Evolutionary conservation across 208 protist genomes (phyloP).

Genomic region (Kentomonas sorsogonicus): DNA sequence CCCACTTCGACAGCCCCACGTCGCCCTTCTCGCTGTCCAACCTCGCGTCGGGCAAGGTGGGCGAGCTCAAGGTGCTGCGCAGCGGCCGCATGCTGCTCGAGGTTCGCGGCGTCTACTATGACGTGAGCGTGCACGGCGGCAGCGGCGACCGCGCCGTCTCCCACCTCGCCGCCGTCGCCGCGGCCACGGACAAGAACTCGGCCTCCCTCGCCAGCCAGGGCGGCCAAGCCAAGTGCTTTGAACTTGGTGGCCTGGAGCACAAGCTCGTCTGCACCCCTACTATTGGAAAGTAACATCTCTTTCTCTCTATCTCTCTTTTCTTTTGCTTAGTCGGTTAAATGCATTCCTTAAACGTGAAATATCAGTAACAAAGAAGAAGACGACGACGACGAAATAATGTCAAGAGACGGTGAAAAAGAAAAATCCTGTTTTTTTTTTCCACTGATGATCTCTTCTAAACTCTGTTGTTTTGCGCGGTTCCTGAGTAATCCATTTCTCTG

Average conservation of each 20-base stretch:
- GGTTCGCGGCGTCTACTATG: slow-evolving; percentile 70
- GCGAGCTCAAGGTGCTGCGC: slow-evolving; percentile 69
- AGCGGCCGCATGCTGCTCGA: slow-evolving; percentile 80
- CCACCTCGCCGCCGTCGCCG: slow-evolving; percentile 31
- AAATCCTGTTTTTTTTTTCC: no score
- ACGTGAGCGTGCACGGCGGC: slow-evolving; percentile 51
- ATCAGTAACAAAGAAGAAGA: not conserved
- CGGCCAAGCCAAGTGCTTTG: slow-evolving; percentile 50
- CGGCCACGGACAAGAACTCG: slow-evolving; percentile 43
- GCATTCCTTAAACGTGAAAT: not conserved
- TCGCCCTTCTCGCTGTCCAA: slow-evolving; percentile 41
- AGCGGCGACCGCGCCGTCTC: slow-evolving; percentile 7
- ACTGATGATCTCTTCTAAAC: no score
- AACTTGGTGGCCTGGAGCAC: slow-evolving; percentile 56
- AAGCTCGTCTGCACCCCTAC: slow-evolving; percentile 78
- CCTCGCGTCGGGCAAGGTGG: slow-evolving; percentile 64
- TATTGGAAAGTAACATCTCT: slow-evolving; percentile 3
- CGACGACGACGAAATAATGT: no score
- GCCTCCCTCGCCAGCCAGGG: slow-evolving; percentile 21
- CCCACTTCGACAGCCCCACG: slow-evolving; percentile 44
- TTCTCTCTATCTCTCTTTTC: not conserved
- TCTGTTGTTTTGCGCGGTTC: no score
- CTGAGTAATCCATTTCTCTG: no score
- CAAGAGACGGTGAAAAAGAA: no score
- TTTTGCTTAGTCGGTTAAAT: not conserved